Percentiles rank a stretch among this genome's conserved stretches.
Evolutionary conservation across 441 rosid genomes (phyloP).

Genomic region (Theobroma grandiflorum): DNA sequence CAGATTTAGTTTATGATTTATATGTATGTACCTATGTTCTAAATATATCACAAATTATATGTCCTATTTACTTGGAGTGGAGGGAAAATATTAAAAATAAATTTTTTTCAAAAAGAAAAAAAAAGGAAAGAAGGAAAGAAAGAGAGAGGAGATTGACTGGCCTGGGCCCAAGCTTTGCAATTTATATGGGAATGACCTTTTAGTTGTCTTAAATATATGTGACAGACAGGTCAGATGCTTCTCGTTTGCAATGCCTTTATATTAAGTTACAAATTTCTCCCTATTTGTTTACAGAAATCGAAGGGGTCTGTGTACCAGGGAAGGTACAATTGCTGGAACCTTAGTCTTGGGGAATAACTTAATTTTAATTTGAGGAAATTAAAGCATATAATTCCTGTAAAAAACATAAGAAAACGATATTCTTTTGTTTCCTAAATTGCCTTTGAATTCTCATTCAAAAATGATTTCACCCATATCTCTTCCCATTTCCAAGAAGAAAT

Average conservation of each 20-base stretch:
- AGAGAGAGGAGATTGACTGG: neutral
- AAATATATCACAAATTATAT: neutral
- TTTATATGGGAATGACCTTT: neutral
- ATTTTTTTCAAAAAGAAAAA: too few relatives aligned
- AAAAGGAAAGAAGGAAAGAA: neutral
- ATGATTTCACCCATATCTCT: too few relatives aligned
- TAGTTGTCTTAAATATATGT: neutral
- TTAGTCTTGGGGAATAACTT: neutral
- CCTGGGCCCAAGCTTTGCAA: neutral
- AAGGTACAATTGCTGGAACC: slow-evolving; percentile 13
- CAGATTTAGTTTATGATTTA: neutral
- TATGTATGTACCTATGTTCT: neutral
- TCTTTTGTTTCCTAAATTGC: neutral
- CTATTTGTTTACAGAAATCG: neutral
- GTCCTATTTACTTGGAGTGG: neutral
- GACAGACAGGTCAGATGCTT: slow-evolving; percentile 15
- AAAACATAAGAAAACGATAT: neutral
- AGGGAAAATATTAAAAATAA: neutral
- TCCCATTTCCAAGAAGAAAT: neutral
- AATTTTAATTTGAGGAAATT: neutral
- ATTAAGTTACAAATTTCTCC: neutral
- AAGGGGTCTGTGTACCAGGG: neutral
- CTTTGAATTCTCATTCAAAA: too few relatives aligned
- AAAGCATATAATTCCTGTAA: neutral
- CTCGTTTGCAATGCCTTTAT: slow-evolving; percentile 2